Conservation (phyloP, 495 filamentous ascomycete genomes). For the Aspergillus campestris region DNA sequence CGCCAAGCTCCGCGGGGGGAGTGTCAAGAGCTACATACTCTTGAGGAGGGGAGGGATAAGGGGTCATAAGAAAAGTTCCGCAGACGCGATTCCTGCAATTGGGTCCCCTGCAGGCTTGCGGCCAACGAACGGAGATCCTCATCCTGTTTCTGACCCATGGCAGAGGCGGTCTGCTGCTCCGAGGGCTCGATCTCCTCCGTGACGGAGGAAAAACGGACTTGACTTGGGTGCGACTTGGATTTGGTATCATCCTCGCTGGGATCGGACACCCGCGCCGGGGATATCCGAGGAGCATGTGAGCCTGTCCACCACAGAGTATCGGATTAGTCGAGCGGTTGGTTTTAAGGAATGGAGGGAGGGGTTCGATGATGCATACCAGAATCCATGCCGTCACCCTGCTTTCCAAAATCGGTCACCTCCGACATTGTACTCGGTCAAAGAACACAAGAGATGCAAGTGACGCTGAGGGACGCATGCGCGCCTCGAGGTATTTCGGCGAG, state of each 20-base stretch:
- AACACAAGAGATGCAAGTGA: conserved; percentile 9
- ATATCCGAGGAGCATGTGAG: conserved; percentile 16
- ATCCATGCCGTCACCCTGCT: conserved; percentile 18
- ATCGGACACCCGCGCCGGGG: conserved; percentile 15
- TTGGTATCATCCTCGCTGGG: conserved; percentile 25
- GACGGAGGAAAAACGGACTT: conserved; percentile 74
- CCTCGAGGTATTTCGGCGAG: not conserved
- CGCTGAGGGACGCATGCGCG: conserved; percentile 34
- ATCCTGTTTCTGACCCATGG: conserved; percentile 33
- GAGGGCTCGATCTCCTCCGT: conserved; percentile 65
- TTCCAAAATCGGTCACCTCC: conserved; percentile 27
- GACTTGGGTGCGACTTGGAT: conserved; percentile 29
- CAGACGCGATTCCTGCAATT: conserved; percentile 72
- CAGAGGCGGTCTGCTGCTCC: conserved; percentile 27
- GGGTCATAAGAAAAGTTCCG: conserved; percentile 81
- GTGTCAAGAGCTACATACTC: conserved; percentile 48
- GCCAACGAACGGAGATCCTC: conserved; percentile 66
- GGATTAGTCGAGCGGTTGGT: conserved; percentile 10
- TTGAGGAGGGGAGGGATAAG: conserved; percentile 75
- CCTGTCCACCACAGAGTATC: conserved; percentile 9
- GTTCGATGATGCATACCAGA: conserved; percentile 27
- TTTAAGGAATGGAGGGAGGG: not conserved
- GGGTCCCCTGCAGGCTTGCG: conserved; percentile 59
- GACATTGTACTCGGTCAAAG: conserved; percentile 32
- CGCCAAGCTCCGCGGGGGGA: conserved; percentile 4